Evolutionary conservation across 2,329 filamentous ascomycete genomes (phyloP).

Genomic region (Cordyceps javanica): DNA sequence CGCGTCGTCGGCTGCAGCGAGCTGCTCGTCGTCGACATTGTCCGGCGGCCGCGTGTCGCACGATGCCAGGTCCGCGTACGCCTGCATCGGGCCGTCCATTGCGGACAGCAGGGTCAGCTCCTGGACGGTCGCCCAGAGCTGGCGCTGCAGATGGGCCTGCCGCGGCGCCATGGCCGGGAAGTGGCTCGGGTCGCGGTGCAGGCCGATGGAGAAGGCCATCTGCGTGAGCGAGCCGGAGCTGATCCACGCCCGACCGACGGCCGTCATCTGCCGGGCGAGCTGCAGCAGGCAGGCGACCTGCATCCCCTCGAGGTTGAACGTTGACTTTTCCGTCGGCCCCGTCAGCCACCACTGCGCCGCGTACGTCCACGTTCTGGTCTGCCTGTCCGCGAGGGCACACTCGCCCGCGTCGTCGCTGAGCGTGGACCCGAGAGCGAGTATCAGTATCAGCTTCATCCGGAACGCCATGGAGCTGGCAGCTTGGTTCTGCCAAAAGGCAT

Average conservation of each 20-base stretch:
- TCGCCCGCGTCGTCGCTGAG: not conserved
- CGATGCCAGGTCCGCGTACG: not conserved
- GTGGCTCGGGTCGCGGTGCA: constrained; percentile 8
- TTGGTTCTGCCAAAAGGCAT: constrained; percentile 1
- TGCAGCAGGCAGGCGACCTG: constrained; percentile 7
- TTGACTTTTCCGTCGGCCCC: not conserved
- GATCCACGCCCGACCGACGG: not conserved
- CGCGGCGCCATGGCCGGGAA: not conserved
- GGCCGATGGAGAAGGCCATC: constrained; percentile 3
- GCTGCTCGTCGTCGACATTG: not conserved
- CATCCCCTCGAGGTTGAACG: constrained; percentile 1
- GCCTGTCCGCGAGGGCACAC: not conserved
- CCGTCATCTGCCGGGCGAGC: constrained; percentile 8
- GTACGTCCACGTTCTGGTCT: not conserved
- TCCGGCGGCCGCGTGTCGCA: constrained; percentile 7
- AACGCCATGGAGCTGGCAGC: not conserved
- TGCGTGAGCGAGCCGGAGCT: constrained; percentile 1
- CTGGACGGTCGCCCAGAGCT: constrained; percentile 6
- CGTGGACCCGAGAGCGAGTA: not conserved
- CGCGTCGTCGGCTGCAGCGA: not conserved
- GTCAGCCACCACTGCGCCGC: constrained; percentile 12
- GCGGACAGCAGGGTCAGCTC: not conserved
- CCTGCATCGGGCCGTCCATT: constrained; percentile 1
- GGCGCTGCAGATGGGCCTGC: constrained; percentile 1
- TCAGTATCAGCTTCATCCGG: not conserved